Conservation (phyloP, 495 filamentous ascomycete species). For the Copromyces sp. region DNA sequence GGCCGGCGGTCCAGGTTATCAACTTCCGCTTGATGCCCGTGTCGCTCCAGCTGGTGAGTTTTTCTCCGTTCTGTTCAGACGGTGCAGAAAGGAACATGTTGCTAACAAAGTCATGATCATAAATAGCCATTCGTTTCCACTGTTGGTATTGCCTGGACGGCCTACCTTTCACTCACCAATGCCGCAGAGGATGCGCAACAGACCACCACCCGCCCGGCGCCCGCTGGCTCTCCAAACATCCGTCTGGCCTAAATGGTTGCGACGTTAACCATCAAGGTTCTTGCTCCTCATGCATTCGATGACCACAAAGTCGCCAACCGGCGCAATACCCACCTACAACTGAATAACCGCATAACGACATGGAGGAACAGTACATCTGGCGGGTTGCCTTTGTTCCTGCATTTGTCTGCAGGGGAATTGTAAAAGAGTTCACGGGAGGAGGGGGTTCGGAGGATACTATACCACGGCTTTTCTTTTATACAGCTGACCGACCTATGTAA, state of each 20-base stretch:
- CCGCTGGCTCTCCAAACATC: slow-evolving; percentile 25
- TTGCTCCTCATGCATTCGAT: neutral
- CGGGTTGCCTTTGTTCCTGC: neutral
- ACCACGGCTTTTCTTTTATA: neutral
- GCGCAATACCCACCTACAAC: neutral
- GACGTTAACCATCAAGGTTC: neutral
- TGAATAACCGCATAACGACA: neutral
- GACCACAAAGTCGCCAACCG: neutral
- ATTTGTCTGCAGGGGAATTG: neutral
- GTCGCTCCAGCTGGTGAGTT: slow-evolving; percentile 90
- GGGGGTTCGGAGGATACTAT: neutral
- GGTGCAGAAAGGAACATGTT: neutral
- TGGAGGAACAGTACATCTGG: neutral
- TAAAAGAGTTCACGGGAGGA: neutral
- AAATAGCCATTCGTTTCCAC: slow-evolving; percentile 88
- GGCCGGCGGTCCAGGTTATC: slow-evolving; percentile 92
- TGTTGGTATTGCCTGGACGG: slow-evolving; percentile 98
- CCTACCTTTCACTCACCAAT: slow-evolving; percentile 91
- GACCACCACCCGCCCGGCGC: slow-evolving; percentile 10
- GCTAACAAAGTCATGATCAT: neutral
- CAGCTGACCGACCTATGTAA: neutral
- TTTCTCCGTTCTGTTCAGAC: neutral
- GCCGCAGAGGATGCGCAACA: slow-evolving; percentile 54
- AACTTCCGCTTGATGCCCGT: slow-evolving; percentile 95
- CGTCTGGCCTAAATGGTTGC: slow-evolving; percentile 7